Conservation (phyloP, 208 protist genomes). For the Wallacemonas sp. region DNA sequence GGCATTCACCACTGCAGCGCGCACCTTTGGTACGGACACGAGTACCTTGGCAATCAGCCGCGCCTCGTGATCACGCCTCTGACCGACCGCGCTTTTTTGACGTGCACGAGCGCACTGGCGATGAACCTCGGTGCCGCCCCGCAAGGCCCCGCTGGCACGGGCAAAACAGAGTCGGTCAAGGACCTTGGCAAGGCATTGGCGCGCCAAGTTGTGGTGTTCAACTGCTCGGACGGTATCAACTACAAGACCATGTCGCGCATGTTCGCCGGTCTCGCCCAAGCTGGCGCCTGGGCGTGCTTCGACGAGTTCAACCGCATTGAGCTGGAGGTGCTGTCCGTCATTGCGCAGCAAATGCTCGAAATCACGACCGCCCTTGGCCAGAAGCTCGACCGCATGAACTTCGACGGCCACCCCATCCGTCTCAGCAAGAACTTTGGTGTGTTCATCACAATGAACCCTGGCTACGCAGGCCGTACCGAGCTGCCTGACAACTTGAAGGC, state of each 20-base stretch:
- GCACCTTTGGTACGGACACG: constrained; percentile 94
- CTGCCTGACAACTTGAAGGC: constrained; percentile 98
- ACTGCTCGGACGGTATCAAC: constrained; percentile 97
- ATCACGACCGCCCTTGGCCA: constrained; percentile 92
- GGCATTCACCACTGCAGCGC: constrained; percentile 91
- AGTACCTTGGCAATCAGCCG: constrained; percentile 96
- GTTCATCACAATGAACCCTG: constrained; percentile 98
- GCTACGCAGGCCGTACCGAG: constrained; percentile 97
- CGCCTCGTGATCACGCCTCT: constrained; percentile 98
- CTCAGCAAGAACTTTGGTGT: constrained; percentile 95
- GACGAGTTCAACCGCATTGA: constrained; percentile 98
- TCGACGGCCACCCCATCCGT: constrained; percentile 93
- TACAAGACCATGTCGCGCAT: constrained; percentile 96
- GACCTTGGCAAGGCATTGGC: constrained; percentile 93
- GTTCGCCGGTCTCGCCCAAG: constrained; percentile 95
- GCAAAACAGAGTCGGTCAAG: constrained; percentile 98
- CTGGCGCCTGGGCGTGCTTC: constrained; percentile 96
- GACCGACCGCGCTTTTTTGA: constrained; percentile 95
- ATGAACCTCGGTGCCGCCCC: constrained; percentile 94
- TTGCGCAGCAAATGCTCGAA: constrained; percentile 96
- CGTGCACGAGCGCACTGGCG: constrained; percentile 94
- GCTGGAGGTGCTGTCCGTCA: constrained; percentile 96
- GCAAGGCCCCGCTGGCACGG: constrained; percentile 96
- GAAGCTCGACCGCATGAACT: constrained; percentile 85
- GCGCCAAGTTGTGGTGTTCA: constrained; percentile 95